Conservation (phyloP, 2,329 filamentous ascomycete species). For the Falciphora oryzae region DNA sequence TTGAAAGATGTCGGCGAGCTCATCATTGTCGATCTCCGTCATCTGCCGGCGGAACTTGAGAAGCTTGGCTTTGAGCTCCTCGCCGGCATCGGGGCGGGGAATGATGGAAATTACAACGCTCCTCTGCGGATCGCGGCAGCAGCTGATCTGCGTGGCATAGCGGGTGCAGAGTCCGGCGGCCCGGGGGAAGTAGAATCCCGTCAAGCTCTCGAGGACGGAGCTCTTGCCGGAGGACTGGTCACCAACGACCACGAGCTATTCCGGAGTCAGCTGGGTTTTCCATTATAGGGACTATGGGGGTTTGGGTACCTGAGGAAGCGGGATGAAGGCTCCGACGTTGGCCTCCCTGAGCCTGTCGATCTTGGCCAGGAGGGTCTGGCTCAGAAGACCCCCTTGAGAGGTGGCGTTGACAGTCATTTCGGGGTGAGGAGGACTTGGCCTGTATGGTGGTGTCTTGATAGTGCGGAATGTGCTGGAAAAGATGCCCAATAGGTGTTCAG, state of each 20-base stretch:
- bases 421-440: too few species aligned
- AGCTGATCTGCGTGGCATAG: slow-evolving; percentile 22
- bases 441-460: too few species aligned
- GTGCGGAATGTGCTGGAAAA: too few species aligned
- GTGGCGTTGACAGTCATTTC: too few species aligned
- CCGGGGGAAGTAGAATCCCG: slow-evolving; percentile 22
- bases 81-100: slow-evolving; percentile 14
- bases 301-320: slow-evolving; percentile 18
- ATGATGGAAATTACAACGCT: slow-evolving; percentile 25
- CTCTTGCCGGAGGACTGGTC: slow-evolving; percentile 73
- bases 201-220: slow-evolving; percentile 59
- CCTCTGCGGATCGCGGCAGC: slow-evolving; percentile 21
- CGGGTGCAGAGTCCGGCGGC: slow-evolving; percentile 20
- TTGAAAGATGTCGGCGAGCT: slow-evolving; percentile 32
- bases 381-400: neutral
- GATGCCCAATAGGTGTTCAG: too few species aligned
- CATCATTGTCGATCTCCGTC: slow-evolving; percentile 20
- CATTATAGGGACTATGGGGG: too few species aligned
- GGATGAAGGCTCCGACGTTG: slow-evolving; percentile 19
- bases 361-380: slow-evolving; percentile 19
- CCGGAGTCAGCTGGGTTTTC: too few species aligned
- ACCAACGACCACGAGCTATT: slow-evolving; percentile 64
- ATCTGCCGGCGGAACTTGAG: slow-evolving; percentile 23
- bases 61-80: slow-evolving; percentile 12
- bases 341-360: slow-evolving; percentile 22